These are phyloP conservation scores for Celoporthe dispersa DNA, from an alignment of 2,329 filamentous ascomycete genomes.

Conservation along the genomic window DNA sequence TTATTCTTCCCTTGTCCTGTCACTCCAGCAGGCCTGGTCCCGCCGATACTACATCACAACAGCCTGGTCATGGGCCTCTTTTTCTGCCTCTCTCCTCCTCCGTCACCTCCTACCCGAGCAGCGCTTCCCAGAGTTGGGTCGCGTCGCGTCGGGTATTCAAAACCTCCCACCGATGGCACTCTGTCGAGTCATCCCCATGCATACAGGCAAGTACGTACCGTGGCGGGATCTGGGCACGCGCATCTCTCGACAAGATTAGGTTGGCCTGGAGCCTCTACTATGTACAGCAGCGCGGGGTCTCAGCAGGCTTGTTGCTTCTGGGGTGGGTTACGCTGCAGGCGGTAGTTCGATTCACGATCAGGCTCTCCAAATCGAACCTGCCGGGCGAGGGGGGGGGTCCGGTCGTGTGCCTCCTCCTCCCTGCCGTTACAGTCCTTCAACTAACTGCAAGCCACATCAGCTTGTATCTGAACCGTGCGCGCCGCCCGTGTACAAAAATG, in stretches of 20 bases:
- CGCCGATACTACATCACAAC: neutral
- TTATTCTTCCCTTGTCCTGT: constrained; percentile 4
- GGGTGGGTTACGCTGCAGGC: constrained; percentile 12
- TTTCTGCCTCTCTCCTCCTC: no score
- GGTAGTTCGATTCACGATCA: constrained; percentile 8
- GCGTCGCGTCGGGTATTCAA: neutral
- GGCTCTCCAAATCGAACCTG: constrained; percentile 12
- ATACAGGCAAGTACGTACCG: neutral
- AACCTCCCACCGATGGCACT: neutral
- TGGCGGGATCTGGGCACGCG: neutral
- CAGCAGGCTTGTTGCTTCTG: constrained; percentile 23
- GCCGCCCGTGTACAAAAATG: constrained; percentile 1
- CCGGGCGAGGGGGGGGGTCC: constrained; percentile 6
- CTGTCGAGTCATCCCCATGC: constrained; percentile 1
- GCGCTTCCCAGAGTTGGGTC: neutral
- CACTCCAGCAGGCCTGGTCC: neutral
- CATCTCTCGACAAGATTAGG: neutral
- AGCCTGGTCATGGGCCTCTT: neutral
- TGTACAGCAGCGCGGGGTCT: constrained; percentile 24
- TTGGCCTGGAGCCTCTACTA: constrained; percentile 12
- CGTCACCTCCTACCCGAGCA: neutral
- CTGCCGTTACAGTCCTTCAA: constrained; percentile 2
- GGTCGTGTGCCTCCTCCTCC: neutral
- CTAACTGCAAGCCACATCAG: constrained; percentile 5
- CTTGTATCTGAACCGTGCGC: neutral